Evolutionary conservation across 179 eudicot species (phyloP).

Genomic region (Spergularia azorica): DNA sequence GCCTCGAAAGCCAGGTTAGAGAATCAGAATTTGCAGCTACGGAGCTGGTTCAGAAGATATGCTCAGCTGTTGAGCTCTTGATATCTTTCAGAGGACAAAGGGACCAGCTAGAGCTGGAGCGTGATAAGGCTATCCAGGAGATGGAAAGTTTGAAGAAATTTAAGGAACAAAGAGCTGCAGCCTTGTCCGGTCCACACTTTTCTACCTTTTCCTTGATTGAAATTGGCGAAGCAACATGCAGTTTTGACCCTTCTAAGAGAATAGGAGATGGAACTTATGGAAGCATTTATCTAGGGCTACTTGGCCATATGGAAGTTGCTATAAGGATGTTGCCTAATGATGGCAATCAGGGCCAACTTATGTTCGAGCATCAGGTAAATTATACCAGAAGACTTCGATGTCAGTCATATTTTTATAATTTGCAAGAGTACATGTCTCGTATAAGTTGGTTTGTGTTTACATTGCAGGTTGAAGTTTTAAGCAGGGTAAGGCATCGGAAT

Average conservation of each 20-base stretch:
- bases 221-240: slow-evolving; percentile 38
- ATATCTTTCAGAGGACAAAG: slow-evolving; percentile 36
- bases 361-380: slow-evolving; percentile 37
- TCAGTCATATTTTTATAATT: neutral
- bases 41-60: slow-evolving; percentile 41
- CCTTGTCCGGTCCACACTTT: slow-evolving; percentile 28
- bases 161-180: slow-evolving; percentile 19
- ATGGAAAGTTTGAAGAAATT: slow-evolving; percentile 21
- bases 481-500: slow-evolving; percentile 80
- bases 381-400: neutral
- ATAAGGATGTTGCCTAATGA: slow-evolving; percentile 48
- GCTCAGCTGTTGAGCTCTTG: slow-evolving; percentile 43
- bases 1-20: slow-evolving; percentile 28
- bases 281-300: slow-evolving; percentile 36
- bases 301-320: slow-evolving; percentile 40
- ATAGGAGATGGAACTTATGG: slow-evolving; percentile 43
- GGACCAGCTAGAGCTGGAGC: slow-evolving; percentile 35
- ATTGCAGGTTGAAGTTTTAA: slow-evolving; percentile 61
- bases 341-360: slow-evolving; percentile 35
- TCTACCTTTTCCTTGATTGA: slow-evolving; percentile 37
- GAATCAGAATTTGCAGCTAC: slow-evolving; percentile 30
- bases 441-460: neutral
- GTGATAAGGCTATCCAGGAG: slow-evolving; percentile 30
- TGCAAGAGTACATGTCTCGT: no score
- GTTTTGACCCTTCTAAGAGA: slow-evolving; percentile 39